These are phyloP conservation scores for Gnomoniopsis smithogilvyi DNA, from an alignment of 2,329 filamentous ascomycete species.

Conservation along the genomic window DNA sequence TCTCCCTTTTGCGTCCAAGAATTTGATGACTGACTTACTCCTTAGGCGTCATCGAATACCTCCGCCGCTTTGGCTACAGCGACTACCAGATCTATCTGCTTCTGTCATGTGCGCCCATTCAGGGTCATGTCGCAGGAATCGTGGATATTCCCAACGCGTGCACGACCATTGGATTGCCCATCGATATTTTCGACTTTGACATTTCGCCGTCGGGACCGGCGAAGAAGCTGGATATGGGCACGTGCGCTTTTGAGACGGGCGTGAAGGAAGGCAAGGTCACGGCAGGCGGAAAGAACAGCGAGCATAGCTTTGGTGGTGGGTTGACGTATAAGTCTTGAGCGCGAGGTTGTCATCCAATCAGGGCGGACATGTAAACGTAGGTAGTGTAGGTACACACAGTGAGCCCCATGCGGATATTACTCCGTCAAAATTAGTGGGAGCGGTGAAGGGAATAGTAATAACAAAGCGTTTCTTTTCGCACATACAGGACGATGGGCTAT, in stretches of 20 bases:
- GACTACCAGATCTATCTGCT: slow-evolving; percentile 82
- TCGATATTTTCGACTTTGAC: slow-evolving; percentile 95
- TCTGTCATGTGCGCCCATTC: slow-evolving; percentile 79
- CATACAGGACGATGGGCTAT: too few relatives aligned
- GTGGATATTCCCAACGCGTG: slow-evolving; percentile 91
- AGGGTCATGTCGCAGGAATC: slow-evolving; percentile 84
- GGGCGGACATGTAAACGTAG: too few relatives aligned
- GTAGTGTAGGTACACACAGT: too few relatives aligned
- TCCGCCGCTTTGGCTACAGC: slow-evolving; percentile 68
- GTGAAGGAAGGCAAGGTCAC: slow-evolving; percentile 41
- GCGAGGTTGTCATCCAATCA: too few relatives aligned
- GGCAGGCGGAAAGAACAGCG: slow-evolving; percentile 42
- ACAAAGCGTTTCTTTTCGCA: too few relatives aligned
- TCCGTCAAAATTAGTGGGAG: too few relatives aligned
- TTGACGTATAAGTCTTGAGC: slow-evolving; percentile 40
- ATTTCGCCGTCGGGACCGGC: slow-evolving; percentile 66
- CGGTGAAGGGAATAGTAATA: too few relatives aligned
- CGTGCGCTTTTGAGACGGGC: slow-evolving; percentile 62
- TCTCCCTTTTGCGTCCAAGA: too few relatives aligned
- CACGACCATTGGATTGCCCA: slow-evolving; percentile 81
- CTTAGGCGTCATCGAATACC: slow-evolving; percentile 70
- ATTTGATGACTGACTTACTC: background rate
- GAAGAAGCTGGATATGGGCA: slow-evolving; percentile 59
- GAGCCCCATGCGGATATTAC: too few relatives aligned
- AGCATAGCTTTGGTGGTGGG: slow-evolving; percentile 48